These are phyloP conservation scores for Geotrichum histeridarum DNA, from an alignment of 1,139 yeast species.

Conservation along the genomic window DNA sequence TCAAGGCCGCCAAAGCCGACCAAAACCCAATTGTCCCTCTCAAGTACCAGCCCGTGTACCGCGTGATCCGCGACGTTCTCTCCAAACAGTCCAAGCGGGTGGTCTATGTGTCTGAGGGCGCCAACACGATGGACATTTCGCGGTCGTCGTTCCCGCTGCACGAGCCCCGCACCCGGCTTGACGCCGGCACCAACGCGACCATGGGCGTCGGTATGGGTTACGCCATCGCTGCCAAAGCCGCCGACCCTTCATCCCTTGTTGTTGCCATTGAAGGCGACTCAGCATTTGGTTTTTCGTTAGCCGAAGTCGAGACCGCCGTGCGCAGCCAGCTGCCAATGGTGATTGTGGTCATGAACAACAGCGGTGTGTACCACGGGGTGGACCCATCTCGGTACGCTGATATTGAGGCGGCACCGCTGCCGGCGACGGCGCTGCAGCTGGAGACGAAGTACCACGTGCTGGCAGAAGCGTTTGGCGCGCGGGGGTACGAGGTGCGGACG, in stretches of 20 bases:
- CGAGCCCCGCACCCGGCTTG: slow-evolving; percentile 51
- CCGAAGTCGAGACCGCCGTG: slow-evolving; percentile 61
- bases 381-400: slow-evolving; percentile 36
- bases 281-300: slow-evolving; percentile 64
- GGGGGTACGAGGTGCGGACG: slow-evolving; percentile 46
- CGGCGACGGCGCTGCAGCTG: slow-evolving; percentile 54
- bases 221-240: slow-evolving; percentile 55
- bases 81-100: slow-evolving; percentile 32
- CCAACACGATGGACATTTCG: slow-evolving; percentile 66
- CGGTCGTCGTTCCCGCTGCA: slow-evolving; percentile 53
- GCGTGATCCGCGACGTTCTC: slow-evolving; percentile 42
- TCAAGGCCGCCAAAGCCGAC: slow-evolving; percentile 35
- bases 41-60: slow-evolving; percentile 52
- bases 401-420: slow-evolving; percentile 36
- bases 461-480: slow-evolving; percentile 51
- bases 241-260: slow-evolving; percentile 44
- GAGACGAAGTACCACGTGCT: slow-evolving; percentile 52
- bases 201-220: slow-evolving; percentile 69
- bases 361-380: slow-evolving; percentile 62
- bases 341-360: slow-evolving; percentile 60
- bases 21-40: slow-evolving; percentile 34
- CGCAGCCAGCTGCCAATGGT: slow-evolving; percentile 49
- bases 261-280: slow-evolving; percentile 67
- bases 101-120: slow-evolving; percentile 56
- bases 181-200: slow-evolving; percentile 68